phyloP scores from a whole-genome alignment of 306 rosid species.

The Inga leiocalycina region DNA sequence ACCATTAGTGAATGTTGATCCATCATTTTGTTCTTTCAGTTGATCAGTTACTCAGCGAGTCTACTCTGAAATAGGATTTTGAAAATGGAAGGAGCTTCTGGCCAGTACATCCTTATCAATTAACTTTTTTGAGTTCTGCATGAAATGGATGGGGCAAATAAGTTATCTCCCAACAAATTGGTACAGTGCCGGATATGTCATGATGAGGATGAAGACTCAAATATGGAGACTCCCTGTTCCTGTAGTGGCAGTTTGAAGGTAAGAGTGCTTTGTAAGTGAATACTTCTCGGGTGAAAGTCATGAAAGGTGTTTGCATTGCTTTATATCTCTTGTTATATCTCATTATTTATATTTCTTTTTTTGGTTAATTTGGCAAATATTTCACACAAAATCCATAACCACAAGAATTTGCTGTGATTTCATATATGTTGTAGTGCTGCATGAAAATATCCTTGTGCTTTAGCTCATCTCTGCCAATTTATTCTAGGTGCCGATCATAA shows the following conservation, averaged over 20 bases:
- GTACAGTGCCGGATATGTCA: constrained; percentile 85
- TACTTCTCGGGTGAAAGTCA: background rate
- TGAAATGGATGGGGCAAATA: constrained; percentile 43
- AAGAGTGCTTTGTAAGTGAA: constrained; percentile 20
- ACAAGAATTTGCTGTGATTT: background rate
- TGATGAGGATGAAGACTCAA: constrained; percentile 73
- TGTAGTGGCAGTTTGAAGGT: constrained; percentile 93
- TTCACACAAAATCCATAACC: background rate
- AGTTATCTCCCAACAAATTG: constrained; percentile 40
- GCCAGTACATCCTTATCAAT: constrained; percentile 34
- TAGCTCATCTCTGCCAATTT: background rate
- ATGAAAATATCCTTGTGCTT: background rate
- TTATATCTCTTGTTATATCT: background rate
- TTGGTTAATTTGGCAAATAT: background rate
- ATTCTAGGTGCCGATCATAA: constrained; percentile 4
- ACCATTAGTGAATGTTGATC: constrained; percentile 43
- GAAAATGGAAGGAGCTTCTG: constrained; percentile 38
- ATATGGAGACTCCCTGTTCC: constrained; percentile 88
- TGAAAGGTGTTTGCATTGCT: background rate
- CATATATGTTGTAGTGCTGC: background rate
- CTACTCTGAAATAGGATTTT: constrained; percentile 43
- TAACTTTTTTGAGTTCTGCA: constrained; percentile 43
- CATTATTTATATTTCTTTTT: background rate
- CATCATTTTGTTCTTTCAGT: constrained; percentile 47
- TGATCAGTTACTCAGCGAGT: constrained; percentile 47